phyloP scores from a whole-genome alignment of 2,329 filamentous ascomycete species.

The Fusarium oligoseptatum region DNA sequence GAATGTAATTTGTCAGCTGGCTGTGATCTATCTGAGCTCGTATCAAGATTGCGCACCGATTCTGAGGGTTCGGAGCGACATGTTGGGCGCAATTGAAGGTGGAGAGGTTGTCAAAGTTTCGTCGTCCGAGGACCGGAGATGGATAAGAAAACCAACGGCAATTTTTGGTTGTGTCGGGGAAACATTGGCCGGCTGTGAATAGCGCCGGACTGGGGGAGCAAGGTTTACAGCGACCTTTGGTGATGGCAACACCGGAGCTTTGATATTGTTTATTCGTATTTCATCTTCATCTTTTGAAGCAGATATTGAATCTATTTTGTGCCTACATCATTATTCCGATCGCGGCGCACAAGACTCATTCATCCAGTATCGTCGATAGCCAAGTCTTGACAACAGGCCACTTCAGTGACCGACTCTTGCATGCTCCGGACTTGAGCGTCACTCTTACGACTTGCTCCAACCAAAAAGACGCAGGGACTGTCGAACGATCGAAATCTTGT shows the following conservation, averaged over 20 bases:
- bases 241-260: background rate
- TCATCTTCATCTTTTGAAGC: background rate
- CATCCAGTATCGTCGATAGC: background rate
- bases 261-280: background rate
- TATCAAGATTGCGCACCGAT: slow-evolving; percentile 51
- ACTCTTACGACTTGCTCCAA: background rate
- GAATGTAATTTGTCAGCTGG: slow-evolving; percentile 9
- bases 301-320: background rate
- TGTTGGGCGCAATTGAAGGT: slow-evolving; percentile 48
- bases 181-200: slow-evolving; percentile 32
- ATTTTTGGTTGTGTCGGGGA: slow-evolving; percentile 31
- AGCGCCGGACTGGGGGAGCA: slow-evolving; percentile 26
- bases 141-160: slow-evolving; percentile 25
- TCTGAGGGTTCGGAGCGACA: slow-evolving; percentile 59
- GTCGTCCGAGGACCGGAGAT: slow-evolving; percentile 46
- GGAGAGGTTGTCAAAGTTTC: slow-evolving; percentile 42
- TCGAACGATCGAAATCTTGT: slow-evolving; percentile 21
- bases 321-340: background rate
- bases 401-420: background rate
- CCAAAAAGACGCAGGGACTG: background rate
- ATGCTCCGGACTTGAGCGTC: background rate
- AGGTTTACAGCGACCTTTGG: slow-evolving; percentile 16
- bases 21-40: background rate
- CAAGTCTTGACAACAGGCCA: background rate
- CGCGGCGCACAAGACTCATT: background rate